A percentile compares a stretch with the other conserved stretches of the same genome.
Evolutionary conservation across 345 rosid species (phyloP).

Genomic region (Noccaea bulbosa): DNA sequence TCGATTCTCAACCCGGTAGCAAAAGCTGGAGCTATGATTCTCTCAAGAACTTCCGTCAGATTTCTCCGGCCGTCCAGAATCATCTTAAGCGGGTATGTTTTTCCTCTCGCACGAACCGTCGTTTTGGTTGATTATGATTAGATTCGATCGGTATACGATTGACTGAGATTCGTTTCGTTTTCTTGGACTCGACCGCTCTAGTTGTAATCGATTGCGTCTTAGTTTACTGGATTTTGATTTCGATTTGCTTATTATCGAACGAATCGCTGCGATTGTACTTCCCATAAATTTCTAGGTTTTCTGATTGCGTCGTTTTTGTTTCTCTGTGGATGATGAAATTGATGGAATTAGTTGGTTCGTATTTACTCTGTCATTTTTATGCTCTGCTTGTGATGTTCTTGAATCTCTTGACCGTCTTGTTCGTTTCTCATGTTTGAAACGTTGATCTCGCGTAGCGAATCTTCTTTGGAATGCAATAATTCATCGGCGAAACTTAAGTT

Average conservation of each 20-base stretch:
- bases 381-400: neutral
- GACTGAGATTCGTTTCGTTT: neutral
- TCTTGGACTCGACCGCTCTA: neutral
- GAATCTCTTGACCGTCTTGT: neutral
- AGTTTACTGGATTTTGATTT: neutral
- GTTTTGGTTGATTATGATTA: neutral
- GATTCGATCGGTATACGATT: neutral
- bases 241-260: neutral
- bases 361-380: neutral
- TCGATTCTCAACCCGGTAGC: conserved; percentile 64
- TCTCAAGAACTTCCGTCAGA: conserved; percentile 61
- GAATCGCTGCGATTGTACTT: conserved; percentile 8
- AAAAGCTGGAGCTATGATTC: conserved; percentile 69
- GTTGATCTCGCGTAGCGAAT: neutral
- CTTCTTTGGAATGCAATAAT: neutral
- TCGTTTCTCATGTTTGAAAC: neutral
- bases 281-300: conserved; percentile 33
- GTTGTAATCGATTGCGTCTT: neutral
- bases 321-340: neutral
- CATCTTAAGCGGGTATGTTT: conserved; percentile 83
- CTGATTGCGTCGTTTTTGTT: neutral
- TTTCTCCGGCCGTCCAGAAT: conserved; percentile 76
- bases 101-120: neutral
- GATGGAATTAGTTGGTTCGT: neutral
- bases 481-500: neutral